Evolutionary conservation across 2,329 filamentous ascomycete species (phyloP).

Genomic region (Nothopassalora personata): DNA sequence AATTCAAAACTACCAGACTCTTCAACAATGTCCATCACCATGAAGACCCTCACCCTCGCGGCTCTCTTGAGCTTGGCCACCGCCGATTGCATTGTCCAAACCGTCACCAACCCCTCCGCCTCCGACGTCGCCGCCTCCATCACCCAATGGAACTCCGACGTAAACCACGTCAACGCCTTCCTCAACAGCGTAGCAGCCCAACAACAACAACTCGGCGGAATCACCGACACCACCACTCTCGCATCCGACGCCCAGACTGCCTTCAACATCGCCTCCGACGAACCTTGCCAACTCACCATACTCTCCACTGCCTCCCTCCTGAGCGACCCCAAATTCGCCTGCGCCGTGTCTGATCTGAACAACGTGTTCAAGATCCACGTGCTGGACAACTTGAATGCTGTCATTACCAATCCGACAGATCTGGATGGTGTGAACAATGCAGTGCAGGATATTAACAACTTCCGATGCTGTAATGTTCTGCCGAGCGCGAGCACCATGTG

Average conservation of each 20-base stretch:
- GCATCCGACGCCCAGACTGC: constrained; percentile 35
- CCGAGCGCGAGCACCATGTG: constrained; percentile 9
- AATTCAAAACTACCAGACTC: not conserved
- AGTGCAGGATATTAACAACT: constrained; percentile 16
- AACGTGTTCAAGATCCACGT: constrained; percentile 18
- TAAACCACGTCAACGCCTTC: constrained; percentile 52
- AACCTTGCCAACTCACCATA: constrained; percentile 20
- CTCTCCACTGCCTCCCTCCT: constrained; percentile 6
- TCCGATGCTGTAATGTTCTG: constrained; percentile 24
- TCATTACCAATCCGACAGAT: constrained; percentile 9
- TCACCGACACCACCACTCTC: constrained; percentile 48
- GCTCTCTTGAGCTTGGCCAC: not conserved
- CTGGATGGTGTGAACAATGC: constrained; percentile 2
- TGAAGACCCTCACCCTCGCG: constrained; percentile 2
- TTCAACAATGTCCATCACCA: not conserved
- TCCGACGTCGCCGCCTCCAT: constrained; percentile 12
- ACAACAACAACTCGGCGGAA: constrained; percentile 38
- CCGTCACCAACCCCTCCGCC: constrained; percentile 8
- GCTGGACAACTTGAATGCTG: constrained; percentile 12
- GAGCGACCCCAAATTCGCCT: constrained; percentile 11
- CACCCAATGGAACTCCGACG: constrained; percentile 35
- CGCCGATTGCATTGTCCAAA: constrained; percentile 11
- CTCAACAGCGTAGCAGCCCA: constrained; percentile 40
- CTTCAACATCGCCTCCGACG: constrained; percentile 14
- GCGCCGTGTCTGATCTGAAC: constrained; percentile 9